Evolutionary conservation across 2,329 filamentous ascomycete genomes (phyloP).

Genomic region (Podosphaera xanthii): DNA sequence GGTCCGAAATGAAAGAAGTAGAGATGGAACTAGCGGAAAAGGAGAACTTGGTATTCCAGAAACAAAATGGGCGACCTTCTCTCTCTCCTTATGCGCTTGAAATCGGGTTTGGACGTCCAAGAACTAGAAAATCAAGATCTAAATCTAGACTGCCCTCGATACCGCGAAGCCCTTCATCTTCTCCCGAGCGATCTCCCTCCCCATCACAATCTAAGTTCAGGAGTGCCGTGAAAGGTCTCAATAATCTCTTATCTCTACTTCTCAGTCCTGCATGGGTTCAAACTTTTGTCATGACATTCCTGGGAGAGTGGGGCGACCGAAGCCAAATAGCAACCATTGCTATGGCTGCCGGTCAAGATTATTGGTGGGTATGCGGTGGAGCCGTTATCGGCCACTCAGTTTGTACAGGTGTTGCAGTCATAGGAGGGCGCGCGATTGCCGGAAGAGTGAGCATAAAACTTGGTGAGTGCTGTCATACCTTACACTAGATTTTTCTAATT

Average conservation of each 20-base stretch:
- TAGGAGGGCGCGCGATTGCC: constrained; percentile 80
- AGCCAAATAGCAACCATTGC: constrained; percentile 97
- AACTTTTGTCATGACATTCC: constrained; percentile 96
- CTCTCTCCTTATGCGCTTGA: constrained; percentile 59
- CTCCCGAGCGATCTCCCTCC: constrained; percentile 30
- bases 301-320: constrained; percentile 94
- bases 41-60: constrained; percentile 50
- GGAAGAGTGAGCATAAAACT: constrained; percentile 86
- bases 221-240: constrained; percentile 37
- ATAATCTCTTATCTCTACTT: constrained; percentile 69
- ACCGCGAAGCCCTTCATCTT: constrained; percentile 59
- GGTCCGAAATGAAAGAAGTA: constrained; percentile 95
- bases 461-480: constrained; percentile 37
- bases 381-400: constrained; percentile 68
- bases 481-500: constrained; percentile 3
- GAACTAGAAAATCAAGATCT: constrained; percentile 43
- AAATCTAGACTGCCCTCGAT: constrained; percentile 59
- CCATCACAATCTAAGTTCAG: constrained; percentile 21
- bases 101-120: constrained; percentile 46
- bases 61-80: constrained; percentile 40
- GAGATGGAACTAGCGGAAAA: constrained; percentile 87
- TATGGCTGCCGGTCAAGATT: constrained; percentile 95
- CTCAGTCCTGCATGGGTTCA: constrained; percentile 95
- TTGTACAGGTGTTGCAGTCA: constrained; percentile 76
- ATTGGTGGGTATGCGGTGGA: constrained; percentile 93